A percentile compares a stretch with the other conserved stretches of the same genome.
Evolutionary conservation across 192 early-diverging fungal genomes (phyloP).

Genomic region (Umbelopsis isabellina): DNA sequence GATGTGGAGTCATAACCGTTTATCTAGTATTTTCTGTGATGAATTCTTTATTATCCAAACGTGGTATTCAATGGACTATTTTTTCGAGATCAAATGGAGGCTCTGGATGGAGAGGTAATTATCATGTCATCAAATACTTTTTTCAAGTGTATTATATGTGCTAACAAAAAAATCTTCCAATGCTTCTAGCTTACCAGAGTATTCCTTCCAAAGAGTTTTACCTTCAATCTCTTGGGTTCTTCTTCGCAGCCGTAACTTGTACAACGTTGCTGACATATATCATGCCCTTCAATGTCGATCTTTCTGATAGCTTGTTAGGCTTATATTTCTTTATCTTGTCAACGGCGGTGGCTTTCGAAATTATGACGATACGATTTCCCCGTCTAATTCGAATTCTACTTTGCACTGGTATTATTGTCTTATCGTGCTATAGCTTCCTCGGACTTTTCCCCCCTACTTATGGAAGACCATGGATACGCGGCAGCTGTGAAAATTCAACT

Average conservation of each 20-base stretch:
- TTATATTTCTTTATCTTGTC: not conserved
- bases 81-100: not conserved
- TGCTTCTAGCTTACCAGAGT: not conserved
- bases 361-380: not conserved
- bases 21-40: conserved; percentile 2
- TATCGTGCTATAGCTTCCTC: conserved; percentile 12
- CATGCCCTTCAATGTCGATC: not conserved
- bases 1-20: not conserved
- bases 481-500: conserved; percentile 1
- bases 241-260: not conserved
- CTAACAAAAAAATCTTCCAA: not conserved
- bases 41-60: not conserved
- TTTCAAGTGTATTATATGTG: too few species aligned
- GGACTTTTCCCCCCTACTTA: conserved; percentile 5
- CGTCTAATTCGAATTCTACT: not conserved
- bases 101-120: conserved; percentile 1
- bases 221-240: conserved; percentile 2
- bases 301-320: conserved; percentile 3
- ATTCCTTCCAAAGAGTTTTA: conserved; percentile 14
- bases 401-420: not conserved
- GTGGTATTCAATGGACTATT: not conserved
- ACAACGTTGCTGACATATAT: not conserved
- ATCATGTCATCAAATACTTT: too few species aligned
- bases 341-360: not conserved
- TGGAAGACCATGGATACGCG: conserved; percentile 9